A percentile compares a stretch with the other conserved stretches of the same genome.
These are phyloP conservation scores for Chloromonas sp. DNA, from an alignment of 163 green algal species.

Conservation along the genomic window DNA sequence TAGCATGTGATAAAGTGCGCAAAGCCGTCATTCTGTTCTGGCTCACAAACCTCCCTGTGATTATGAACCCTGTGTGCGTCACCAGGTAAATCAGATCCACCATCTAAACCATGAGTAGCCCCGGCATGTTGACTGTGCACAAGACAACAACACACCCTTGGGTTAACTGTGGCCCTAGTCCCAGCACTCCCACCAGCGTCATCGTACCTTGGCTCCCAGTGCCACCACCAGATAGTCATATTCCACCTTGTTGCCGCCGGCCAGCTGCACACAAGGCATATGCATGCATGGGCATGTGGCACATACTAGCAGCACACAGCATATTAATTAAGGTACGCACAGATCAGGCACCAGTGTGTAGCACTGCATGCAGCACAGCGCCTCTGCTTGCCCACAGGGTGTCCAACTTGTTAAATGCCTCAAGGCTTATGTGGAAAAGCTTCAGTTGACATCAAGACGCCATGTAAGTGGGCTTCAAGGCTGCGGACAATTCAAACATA, in stretches of 20 bases:
- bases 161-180: not conserved
- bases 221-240: slow-evolving; percentile 92
- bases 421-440: not conserved
- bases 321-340: not conserved
- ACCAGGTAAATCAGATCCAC: too few relatives aligned
- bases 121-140: too few relatives aligned
- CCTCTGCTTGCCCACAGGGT: too few relatives aligned
- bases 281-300: too few relatives aligned
- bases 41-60: too few relatives aligned
- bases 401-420: too few relatives aligned
- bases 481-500: not conserved
- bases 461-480: not conserved
- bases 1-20: not conserved
- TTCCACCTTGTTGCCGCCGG: slow-evolving; percentile 49
- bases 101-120: too few relatives aligned
- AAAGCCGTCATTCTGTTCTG: not conserved
- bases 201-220: slow-evolving; percentile 50
- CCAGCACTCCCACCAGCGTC: not conserved
- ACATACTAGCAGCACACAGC: not conserved
- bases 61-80: too few relatives aligned
- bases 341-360: not conserved
- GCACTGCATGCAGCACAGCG: not conserved
- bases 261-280: slow-evolving; percentile 35
- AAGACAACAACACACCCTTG: not conserved
- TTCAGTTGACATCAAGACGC: not conserved